Evolutionary conservation across 495 filamentous ascomycete genomes (phyloP), one percentile per base, ranked within the genome.

Genomic region (Recurvomyces mirabilis): DNA sequence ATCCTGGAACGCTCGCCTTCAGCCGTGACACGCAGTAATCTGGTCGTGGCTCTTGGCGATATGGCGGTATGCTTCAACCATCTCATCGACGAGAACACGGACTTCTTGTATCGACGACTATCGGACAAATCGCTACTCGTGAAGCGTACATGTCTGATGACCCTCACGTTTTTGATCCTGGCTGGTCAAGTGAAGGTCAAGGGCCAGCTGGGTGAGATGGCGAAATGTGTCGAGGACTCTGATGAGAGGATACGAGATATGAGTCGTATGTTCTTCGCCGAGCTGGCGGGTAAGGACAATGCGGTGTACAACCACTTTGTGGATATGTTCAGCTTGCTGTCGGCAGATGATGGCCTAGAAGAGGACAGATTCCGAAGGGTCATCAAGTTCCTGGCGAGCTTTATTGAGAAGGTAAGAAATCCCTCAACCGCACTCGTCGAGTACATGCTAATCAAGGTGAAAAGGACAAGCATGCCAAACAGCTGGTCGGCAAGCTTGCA

Each of bases 11-110:
- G 84, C 5, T 94, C 86, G 11, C 72, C 82, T 30, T 83, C 94
- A 50, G 80, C 91, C 2, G 89, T 87, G 22, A 87, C 87, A 25
- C 78, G 91, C 30, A 88, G 82, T 56, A 99, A 99, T 59, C 87
- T 88, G 10, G 91, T 99, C 23, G 93, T 99, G 49, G 88, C 93
- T 0, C 74, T 99, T 0, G 91, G 93, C 29, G 91, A 99, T 49
- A 99, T 99, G 91, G 91, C 91, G 0, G 91, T 99, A 15, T 94
- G 87, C 71, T 96, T 96, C 71, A 99, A 99, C 58, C 91, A 99
- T 54, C 77, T 99, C 28, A 95, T 99, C 45, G 91, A 99, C 56
- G 91, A 99, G 64, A 96, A 96, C 58, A 99, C 93, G 0, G 91
- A 99, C 52, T 99, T 94, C 70, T 63, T 99, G 29, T 99, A 99